Evolutionary conservation across 2,329 filamentous ascomycete genomes (phyloP), one percentile per base, ranked within the genome.

Genomic region (Fusarium hostae): DNA sequence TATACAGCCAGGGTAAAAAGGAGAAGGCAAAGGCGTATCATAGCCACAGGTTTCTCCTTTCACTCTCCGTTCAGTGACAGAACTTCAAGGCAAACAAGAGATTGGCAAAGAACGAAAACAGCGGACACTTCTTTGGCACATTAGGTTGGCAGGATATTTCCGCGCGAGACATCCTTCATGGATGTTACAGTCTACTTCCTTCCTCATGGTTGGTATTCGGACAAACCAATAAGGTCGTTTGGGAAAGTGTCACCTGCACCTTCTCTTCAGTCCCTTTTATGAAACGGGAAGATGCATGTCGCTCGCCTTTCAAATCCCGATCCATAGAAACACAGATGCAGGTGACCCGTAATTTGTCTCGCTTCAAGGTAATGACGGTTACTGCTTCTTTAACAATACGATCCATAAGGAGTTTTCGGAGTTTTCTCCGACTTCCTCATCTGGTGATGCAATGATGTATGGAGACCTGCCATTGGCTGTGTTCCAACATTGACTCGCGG

Each of bases 371-470:
- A 10, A 26, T 3, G 2, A 34, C 13, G 1, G 9, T 18, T 10
- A 7, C 12, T 11, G 16, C 30, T 11, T n/a, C 5, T 4, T 8
- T 5, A 11, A 4, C 15, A 32, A 26, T 39, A 26, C n/a, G 20
- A 3, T 59, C 65, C 37, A 15, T 12, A 75, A 75, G 73, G 73
- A 74, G 73, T 69, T 73, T 73, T 69, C 73, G 73, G 73, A 74
- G 68, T 59, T 45, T 51, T 37, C 65, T 72, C 71, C 71, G 66
- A 72, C 44, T 75, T 72, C 73, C 73, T 64, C 51, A 63, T 71
- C 47, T 16, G 63, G 73, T 54, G 30, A 22, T 11, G n/a, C 8
- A 20, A 4, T n/a, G 15, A 37, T 35, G 24, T 5, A 30, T 4
- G 2, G 28, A 54, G 40, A 32, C 24, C 34, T 61, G 16, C 55